A percentile compares a stretch with the other conserved stretches of the same genome.
Evolutionary conservation across 768 basidiomycete genomes (phyloP).

Genomic region (Tulasnella sp.): DNA sequence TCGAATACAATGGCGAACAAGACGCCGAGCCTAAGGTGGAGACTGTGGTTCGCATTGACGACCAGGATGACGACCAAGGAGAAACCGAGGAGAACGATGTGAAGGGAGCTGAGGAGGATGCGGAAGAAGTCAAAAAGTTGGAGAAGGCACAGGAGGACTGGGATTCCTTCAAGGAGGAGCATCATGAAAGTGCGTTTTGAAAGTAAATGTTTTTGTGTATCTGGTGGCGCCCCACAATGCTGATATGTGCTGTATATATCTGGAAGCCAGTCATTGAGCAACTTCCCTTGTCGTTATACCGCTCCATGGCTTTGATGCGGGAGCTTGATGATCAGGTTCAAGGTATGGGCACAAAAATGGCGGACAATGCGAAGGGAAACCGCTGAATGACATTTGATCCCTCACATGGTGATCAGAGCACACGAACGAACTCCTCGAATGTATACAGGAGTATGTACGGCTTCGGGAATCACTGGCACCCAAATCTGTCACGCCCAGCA

Average conservation of each 20-base stretch:
- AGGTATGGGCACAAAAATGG: conserved; percentile 38
- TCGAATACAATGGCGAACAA: not conserved
- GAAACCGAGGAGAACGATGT: not conserved
- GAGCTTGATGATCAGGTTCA: conserved; percentile 61
- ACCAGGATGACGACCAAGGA: not conserved
- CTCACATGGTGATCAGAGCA: conserved; percentile 28
- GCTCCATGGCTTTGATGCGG: conserved; percentile 55
- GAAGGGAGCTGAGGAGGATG: conserved; percentile 1
- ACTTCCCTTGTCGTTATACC: conserved; percentile 59
- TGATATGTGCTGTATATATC: conserved; percentile 1
- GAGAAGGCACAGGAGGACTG: conserved; percentile 53
- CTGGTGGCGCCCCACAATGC: not conserved
- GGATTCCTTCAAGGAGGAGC: conserved; percentile 67
- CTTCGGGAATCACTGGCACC: conserved; percentile 22
- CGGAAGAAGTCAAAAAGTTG: conserved; percentile 26
- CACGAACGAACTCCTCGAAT: conserved; percentile 33
- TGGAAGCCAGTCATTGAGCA: conserved; percentile 54
- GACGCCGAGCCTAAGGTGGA: not conserved
- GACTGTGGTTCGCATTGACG: not conserved
- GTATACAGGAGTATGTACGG: conserved; percentile 34
- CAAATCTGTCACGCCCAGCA: not conserved
- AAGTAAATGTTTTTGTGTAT: too few species aligned
- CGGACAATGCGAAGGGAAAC: too few species aligned
- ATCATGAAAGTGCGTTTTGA: conserved; percentile 58
- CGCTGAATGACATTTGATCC: not conserved